Evolutionary conservation across 2,329 filamentous ascomycete genomes (phyloP), one percentile per base, ranked within the genome.

Genomic region (Xylariomycetidae sp.): DNA sequence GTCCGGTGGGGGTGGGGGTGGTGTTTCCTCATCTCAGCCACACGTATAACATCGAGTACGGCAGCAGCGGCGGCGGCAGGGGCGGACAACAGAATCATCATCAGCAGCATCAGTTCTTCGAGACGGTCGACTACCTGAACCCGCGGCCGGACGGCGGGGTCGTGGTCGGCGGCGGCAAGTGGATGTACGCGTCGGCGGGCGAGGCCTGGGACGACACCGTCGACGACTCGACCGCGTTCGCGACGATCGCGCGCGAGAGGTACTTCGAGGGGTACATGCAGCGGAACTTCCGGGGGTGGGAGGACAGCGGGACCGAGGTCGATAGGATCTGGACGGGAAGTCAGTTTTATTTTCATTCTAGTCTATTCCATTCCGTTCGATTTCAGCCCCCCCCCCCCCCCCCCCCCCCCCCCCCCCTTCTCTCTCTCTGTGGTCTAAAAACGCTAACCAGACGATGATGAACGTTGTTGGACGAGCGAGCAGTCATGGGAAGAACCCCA

Each of bases 231-330:
- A 50, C 39, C 0, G 41, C 59, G 3, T 61, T 69, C 14, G 49
- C 57, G 1, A 31, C 48, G 1, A 59, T 60, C 1, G 50, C 54
- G 30, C 32, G 50, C 9, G 20, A 10, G 10, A 36, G 30, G 20
- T 62, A 68, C 41, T 70, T 63, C 40, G 48, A 60, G 9, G 51
- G 50, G 0, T 67, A 65, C 36, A 69, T 69, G 65, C 62, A 64
- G 37, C 46, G 55, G 5, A 55, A 53, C 25, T 69, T 67, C 39
- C 48, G 44, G 2, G 66, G 65, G 0, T 70, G 64, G 66, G 61
- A 67, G 27, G 45, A 59, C 4, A 62, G 53, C 29, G 50, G 49
- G 4, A 59, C 62, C 6, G 41, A 50, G 12, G 42, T 57, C 3
- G 56, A 63, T n/a, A 45, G 45, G 16, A 35, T 41, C n/a, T 45